Conservation (phyloP, 176 grass and related monocot species). For the Ampelocalamus luodianensis region DNA sequence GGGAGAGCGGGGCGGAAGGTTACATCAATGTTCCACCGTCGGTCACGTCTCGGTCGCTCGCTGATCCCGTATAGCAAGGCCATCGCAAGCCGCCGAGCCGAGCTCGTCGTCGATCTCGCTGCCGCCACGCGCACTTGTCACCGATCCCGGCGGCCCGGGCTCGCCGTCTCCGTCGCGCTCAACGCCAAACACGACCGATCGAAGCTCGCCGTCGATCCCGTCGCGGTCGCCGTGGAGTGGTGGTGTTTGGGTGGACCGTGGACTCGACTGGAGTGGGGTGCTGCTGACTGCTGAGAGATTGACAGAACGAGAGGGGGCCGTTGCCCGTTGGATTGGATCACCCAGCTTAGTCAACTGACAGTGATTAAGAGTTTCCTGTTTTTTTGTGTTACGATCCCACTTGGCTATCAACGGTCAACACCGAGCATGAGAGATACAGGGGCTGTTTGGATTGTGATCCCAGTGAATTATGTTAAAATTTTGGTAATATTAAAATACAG, state of each 20-base stretch:
- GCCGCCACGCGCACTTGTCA: background rate
- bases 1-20: background rate
- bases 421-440: too few species aligned
- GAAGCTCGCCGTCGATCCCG: background rate
- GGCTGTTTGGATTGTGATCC: too few species aligned
- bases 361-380: background rate
- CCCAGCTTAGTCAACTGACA: background rate
- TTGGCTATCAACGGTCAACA: too few species aligned
- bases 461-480: too few species aligned
- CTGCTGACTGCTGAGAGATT: too few species aligned
- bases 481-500: too few species aligned
- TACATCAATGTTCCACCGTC: conserved; percentile 27
- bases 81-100: background rate
- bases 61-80: background rate
- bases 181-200: background rate
- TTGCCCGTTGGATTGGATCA: too few species aligned
- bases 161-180: background rate
- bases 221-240: background rate
- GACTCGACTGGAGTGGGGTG: too few species aligned
- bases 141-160: background rate
- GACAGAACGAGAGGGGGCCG: background rate
- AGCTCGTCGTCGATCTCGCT: conserved; percentile 32
- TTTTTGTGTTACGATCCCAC: too few species aligned
- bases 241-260: background rate
- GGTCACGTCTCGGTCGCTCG: background rate